Evolutionary conservation across 2,329 filamentous ascomycete genomes (phyloP), one percentile per base, ranked within the genome.

Genomic region (Camillea tinctor): DNA sequence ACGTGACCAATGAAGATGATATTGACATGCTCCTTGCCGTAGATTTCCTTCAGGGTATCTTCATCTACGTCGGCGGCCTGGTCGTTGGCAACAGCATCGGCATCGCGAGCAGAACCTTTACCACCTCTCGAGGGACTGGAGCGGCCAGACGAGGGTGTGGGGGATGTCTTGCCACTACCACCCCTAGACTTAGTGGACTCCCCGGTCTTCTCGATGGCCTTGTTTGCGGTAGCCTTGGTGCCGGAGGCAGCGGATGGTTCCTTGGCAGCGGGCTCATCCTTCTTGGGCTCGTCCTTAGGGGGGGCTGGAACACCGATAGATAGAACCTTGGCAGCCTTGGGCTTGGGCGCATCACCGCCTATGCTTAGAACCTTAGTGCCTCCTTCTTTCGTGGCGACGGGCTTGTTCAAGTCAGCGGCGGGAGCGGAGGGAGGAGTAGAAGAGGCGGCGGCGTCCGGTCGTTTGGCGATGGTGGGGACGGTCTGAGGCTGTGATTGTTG

Each of bases 1-100:
- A 99, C 96, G 83, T 99, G 95, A 55, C 95, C 94, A 72, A 98
- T 90, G 79, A 98, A 97, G 66, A 98, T 97, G 69, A 99, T 90
- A 78, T 99, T 99, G 71, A 99, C 80, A 69, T 89, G 86, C 73
- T 89, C 93, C 77, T 98, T 97, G 74, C 95, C 95, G 75, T 95
- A 99, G 63, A 99, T 95, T 75, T 98, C 94, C 76, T 93, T 92
- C 62, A 99, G 80, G 0, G 92, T 94, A 23, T 84, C 83, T 2
- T 86, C 80, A 59, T 87, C 84, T 19, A 92, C 88, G 73, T 91
- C 89, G 21, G 89, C 89, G 2, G 85, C 82, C 74, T 96, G 91
- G 72, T 94, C 90, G 77, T 93, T 91, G 63, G 90, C 85, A 60
- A 99, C 90, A 40, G 91, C 88, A 74, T 96, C 92, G n/a, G 84